Conservation (phyloP, 192 early-diverging fungal genomes). For the Coemansia sp. region DNA sequence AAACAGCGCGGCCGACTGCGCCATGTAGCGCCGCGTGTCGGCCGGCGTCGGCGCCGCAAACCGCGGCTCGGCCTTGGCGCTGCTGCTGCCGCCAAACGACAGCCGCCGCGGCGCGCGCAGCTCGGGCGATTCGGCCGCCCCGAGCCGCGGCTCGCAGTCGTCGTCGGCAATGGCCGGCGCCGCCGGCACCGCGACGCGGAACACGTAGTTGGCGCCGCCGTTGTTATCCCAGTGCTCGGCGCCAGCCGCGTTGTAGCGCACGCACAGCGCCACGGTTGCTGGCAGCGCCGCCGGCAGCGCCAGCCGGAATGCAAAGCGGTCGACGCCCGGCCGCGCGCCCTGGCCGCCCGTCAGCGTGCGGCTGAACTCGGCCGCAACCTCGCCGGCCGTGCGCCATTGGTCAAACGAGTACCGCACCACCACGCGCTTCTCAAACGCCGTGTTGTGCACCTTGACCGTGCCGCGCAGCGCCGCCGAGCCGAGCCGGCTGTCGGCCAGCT, state of each 20-base stretch:
- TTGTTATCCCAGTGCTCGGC: conserved; percentile 95
- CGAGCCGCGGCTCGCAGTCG: conserved; percentile 16
- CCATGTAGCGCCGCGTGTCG: conserved; percentile 50
- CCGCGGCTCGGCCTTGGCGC: background rate
- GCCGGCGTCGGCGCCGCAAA: conserved; percentile 22
- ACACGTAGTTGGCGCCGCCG: conserved; percentile 75
- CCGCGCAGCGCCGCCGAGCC: conserved; percentile 53
- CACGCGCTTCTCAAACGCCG: conserved; percentile 81
- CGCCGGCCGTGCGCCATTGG: conserved; percentile 70
- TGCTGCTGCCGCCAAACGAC: conserved; percentile 16
- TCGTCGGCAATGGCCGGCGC: conserved; percentile 43
- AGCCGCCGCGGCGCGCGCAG: conserved; percentile 29
- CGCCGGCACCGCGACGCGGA: conserved; percentile 42
- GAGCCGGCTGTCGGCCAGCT: conserved; percentile 51
- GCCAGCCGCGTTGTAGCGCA: conserved; percentile 66
- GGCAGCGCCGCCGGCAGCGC: conserved; percentile 49
- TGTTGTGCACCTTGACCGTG: conserved; percentile 73
- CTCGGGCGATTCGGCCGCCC: background rate
- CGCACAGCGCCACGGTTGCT: conserved; percentile 57
- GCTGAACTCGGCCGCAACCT: conserved; percentile 60
- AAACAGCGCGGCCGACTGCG: conserved; percentile 43
- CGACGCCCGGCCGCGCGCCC: conserved; percentile 50
- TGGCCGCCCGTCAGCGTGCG: conserved; percentile 54
- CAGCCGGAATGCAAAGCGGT: conserved; percentile 70
- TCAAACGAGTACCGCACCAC: conserved; percentile 77